Percentiles rank a stretch among this genome's conserved stretches.
These are phyloP conservation scores for Potentilla sterilis DNA, from an alignment of 306 rosid genomes.

Conservation along the genomic window DNA sequence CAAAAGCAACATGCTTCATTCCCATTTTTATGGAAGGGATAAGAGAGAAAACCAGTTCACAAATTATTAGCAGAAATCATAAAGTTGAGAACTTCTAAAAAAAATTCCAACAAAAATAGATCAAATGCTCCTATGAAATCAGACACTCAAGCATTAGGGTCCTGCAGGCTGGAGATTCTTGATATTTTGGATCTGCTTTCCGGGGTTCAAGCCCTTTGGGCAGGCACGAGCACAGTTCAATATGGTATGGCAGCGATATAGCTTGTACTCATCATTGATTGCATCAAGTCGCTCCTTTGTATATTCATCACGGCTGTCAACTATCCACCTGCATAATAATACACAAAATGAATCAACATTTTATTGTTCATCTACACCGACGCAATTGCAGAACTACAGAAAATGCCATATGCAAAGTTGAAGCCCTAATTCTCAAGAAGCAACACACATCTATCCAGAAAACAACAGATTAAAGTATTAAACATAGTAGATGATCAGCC, in stretches of 20 bases:
- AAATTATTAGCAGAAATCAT: slow-evolving; percentile 48
- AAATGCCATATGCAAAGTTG: not conserved
- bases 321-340: slow-evolving; percentile 80
- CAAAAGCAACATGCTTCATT: slow-evolving; percentile 24
- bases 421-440: not conserved
- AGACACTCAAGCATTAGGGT: slow-evolving; percentile 17
- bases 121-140: slow-evolving; percentile 27
- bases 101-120: slow-evolving; percentile 32
- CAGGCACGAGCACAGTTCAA: slow-evolving; percentile 96
- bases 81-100: slow-evolving; percentile 10
- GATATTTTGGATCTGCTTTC: slow-evolving; percentile 82
- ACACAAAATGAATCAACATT: slow-evolving; percentile 13
- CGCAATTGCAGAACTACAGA: not conserved
- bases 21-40: slow-evolving; percentile 40
- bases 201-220: slow-evolving; percentile 97
- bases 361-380: not conserved
- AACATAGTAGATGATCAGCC: not conserved
- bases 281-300: slow-evolving; percentile 89
- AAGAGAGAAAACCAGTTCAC: slow-evolving; percentile 22
- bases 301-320: slow-evolving; percentile 95
- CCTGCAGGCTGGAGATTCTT: slow-evolving; percentile 55
- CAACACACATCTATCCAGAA: not conserved
- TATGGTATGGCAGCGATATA: slow-evolving; percentile 98
- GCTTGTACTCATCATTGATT: slow-evolving; percentile 92
- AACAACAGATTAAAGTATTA: not conserved